Base-by-base conservation (phyloP, 768 basidiomycete species). In the Mycena indigotica region DNA sequence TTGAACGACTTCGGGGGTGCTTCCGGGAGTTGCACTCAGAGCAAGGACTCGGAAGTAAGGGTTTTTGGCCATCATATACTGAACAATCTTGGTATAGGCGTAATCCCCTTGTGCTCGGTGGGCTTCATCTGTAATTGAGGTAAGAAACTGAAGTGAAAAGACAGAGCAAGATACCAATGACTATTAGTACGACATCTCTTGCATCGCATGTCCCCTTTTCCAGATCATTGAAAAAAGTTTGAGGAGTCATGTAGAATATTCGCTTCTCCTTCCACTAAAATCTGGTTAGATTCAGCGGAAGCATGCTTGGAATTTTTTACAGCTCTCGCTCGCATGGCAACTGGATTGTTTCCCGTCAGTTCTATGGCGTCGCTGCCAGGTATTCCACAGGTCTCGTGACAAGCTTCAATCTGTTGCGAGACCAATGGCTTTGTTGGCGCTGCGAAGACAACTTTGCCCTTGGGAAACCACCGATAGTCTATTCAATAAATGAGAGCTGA, bases 391-490 rank as follows among this genome's bases (percentile, higher is more conserved):
- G 87, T 87, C 68, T 87, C 80, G 66, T 97, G 97, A 68, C 93
- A 98, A 2, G 97, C 95, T 50, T 89, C 85, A 35, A 98, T 85
- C 67, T 99, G 97, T 68, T 99, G 97, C 3, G 92, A 85, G 24
- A 99, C 97, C 5, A 99, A 82, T 4, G 97, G 97, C 67, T 95
- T 96, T 2, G 97, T 95, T 2, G 96, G 96, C 0, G 96, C 96
- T 45, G 98, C 86, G 67, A 99, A 99, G 28, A 98, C 81, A 16
- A 98, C 88, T 66, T 93, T 95, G 17, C 93, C 92, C 46, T 88
- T 80, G 0, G 95, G 93, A 70, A 91, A 96, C 94, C 94, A 96
- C 30, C 91, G 87, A 66, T 94, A 96, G 69, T 83, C 93, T 94
- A 19, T 13, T 13, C 8, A 6, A 23, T 38, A 21, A 60, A 45